phyloP scores from a whole-genome alignment of 1,139 yeast genomes.

The Entelexis sorbosivorans region DNA sequence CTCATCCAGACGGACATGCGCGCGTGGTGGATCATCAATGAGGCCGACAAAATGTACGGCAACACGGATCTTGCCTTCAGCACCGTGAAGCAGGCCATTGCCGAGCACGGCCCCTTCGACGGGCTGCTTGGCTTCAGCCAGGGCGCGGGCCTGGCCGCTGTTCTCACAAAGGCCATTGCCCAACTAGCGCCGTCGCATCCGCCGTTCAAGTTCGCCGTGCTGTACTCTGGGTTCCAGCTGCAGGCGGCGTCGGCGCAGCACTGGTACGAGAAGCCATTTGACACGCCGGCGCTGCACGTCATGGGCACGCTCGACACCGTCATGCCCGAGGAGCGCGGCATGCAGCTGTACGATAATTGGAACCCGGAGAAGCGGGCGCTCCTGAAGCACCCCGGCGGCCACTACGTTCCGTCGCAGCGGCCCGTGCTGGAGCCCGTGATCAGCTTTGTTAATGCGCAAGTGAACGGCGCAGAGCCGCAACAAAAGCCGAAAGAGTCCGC shows the following conservation, averaged over 20 bases:
- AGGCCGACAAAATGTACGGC: constrained; percentile 32
- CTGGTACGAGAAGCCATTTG: constrained; percentile 38
- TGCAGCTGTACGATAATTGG: constrained; percentile 47
- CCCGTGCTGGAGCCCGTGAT: constrained; percentile 47
- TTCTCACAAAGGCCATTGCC: constrained; percentile 25
- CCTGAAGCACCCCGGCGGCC: constrained; percentile 74
- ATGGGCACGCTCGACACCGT: constrained; percentile 83
- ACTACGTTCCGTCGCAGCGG: constrained; percentile 69
- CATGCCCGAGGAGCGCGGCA: constrained; percentile 61
- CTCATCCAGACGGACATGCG: constrained; percentile 42
- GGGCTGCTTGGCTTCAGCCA: constrained; percentile 88
- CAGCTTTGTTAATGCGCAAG: constrained; percentile 39
- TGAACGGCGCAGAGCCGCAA: not conserved
- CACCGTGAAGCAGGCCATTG: constrained; percentile 46
- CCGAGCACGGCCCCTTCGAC: constrained; percentile 70
- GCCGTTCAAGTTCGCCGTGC: constrained; percentile 54
- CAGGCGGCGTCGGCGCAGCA: constrained; percentile 43
- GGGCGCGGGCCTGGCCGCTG: constrained; percentile 74
- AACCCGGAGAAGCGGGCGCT: constrained; percentile 38
- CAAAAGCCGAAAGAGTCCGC: not conserved
- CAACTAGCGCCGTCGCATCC: constrained; percentile 31
- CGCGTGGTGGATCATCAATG: constrained; percentile 38
- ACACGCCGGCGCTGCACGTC: constrained; percentile 59
- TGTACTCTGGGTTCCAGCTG: constrained; percentile 68
- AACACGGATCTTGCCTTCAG: constrained; percentile 39